These are phyloP conservation scores for Dalechampia spathulata DNA, from an alignment of 441 rosid genomes.

Conservation along the genomic window DNA sequence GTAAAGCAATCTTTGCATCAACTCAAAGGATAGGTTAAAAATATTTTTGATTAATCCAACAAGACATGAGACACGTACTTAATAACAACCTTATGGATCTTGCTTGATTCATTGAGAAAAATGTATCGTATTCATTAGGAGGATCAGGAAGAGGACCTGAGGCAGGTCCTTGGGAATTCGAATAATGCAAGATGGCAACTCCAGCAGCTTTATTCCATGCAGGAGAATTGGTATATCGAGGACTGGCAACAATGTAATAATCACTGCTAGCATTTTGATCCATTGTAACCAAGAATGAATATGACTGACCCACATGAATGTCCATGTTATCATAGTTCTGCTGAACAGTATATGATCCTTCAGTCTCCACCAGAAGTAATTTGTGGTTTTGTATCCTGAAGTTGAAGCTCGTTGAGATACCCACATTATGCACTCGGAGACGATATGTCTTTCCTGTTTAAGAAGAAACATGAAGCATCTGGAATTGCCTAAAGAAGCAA, in stretches of 20 bases:
- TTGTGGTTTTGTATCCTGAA: slow-evolving; percentile 85
- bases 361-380: slow-evolving; percentile 82
- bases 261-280: slow-evolving; percentile 78
- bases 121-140: slow-evolving; percentile 56
- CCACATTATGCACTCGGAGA: slow-evolving; percentile 74
- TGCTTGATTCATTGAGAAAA: slow-evolving; percentile 92
- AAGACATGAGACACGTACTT: no score
- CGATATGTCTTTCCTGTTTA: slow-evolving; percentile 72
- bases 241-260: slow-evolving; percentile 77
- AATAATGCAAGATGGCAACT: slow-evolving; percentile 72
- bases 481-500: background rate
- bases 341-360: slow-evolving; percentile 84
- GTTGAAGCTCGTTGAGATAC: slow-evolving; percentile 76
- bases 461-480: slow-evolving; percentile 11
- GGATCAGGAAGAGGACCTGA: slow-evolving; percentile 82
- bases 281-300: slow-evolving; percentile 81
- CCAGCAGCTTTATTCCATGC: slow-evolving; percentile 46
- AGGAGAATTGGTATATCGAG: slow-evolving; percentile 54
- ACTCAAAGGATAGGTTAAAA: slow-evolving; percentile 8
- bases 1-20: no score
- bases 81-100: slow-evolving; percentile 81
- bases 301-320: slow-evolving; percentile 87
- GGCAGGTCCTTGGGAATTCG: slow-evolving; percentile 74
- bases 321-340: slow-evolving; percentile 76
- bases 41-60: slow-evolving; percentile 17